phyloP scores from a whole-genome alignment of 495 filamentous ascomycete species.

The Podospora bellae-mahoneyi region DNA sequence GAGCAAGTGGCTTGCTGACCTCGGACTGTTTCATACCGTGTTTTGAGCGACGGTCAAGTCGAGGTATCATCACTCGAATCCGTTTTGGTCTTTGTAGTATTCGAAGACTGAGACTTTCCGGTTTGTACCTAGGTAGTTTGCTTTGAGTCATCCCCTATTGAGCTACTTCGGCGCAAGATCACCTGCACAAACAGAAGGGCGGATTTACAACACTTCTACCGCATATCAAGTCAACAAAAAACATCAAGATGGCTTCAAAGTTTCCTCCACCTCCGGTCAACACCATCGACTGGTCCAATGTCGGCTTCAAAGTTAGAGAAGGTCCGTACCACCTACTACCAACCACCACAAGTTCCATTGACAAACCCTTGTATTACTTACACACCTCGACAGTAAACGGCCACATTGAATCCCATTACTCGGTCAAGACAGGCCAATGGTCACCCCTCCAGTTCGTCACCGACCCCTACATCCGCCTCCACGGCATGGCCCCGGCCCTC shows the following conservation, averaged over 20 bases:
- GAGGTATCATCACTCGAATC: not conserved
- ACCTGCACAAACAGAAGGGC: not conserved
- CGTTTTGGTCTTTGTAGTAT: not conserved
- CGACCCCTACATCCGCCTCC: slow-evolving; percentile 75
- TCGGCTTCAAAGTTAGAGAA: slow-evolving; percentile 89
- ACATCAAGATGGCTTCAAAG: slow-evolving; percentile 24
- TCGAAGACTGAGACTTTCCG: not conserved
- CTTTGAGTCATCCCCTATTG: not conserved
- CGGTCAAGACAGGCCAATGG: slow-evolving; percentile 68
- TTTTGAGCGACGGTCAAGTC: not conserved
- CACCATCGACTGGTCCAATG: slow-evolving; percentile 85
- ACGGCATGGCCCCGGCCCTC: slow-evolving; percentile 84
- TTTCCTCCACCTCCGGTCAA: slow-evolving; percentile 82
- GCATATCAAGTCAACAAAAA: not conserved
- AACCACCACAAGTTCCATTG: not conserved
- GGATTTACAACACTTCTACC: not conserved
- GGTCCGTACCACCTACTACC: slow-evolving; percentile 46
- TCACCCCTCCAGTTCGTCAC: slow-evolving; percentile 65
- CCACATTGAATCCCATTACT: slow-evolving; percentile 73
- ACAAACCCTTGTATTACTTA: not conserved
- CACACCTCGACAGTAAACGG: slow-evolving; percentile 58
- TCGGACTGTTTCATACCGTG: not conserved
- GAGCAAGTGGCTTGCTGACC: not conserved
- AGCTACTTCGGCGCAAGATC: not conserved
- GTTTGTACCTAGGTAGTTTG: not conserved